A percentile compares a stretch with the other conserved stretches of the same genome.
phyloP scores from a whole-genome alignment of 768 basidiomycete genomes.

The Auricularia sp. region DNA sequence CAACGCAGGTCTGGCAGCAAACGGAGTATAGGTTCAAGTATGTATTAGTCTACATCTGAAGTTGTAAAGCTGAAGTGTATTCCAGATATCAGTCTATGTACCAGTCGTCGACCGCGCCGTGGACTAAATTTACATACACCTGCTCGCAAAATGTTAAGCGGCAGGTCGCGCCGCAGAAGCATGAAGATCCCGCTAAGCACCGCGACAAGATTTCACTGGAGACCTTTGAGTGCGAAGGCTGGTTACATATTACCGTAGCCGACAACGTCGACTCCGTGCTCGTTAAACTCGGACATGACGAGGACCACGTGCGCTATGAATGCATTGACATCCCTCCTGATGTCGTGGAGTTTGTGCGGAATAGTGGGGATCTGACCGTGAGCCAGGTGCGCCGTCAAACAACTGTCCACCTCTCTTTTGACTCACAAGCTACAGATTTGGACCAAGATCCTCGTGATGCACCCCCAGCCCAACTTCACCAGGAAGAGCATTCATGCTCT shows the following conservation, averaged over 20 bases:
- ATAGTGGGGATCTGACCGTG: slow-evolving; percentile 4
- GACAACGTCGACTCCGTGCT: slow-evolving; percentile 3
- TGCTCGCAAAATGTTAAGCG: slow-evolving; percentile 16
- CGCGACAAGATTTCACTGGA: slow-evolving; percentile 20
- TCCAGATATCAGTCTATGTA: no score
- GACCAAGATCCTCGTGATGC: slow-evolving; percentile 12
- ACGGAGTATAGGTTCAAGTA: no score
- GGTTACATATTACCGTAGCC: slow-evolving; percentile 17
- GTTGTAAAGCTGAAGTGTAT: no score
- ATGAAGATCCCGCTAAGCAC: slow-evolving; percentile 11
- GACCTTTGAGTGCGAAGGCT: slow-evolving; percentile 18
- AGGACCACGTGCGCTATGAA: slow-evolving; percentile 18
- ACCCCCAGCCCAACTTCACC: slow-evolving; percentile 10
- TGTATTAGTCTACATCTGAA: no score
- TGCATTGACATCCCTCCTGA: slow-evolving; percentile 14
- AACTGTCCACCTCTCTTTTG: neutral
- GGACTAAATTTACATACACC: neutral
- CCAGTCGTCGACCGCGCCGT: neutral
- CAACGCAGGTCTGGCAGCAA: no score
- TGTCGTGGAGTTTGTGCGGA: slow-evolving; percentile 7
- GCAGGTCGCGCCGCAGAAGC: slow-evolving; percentile 8
- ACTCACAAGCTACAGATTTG: slow-evolving; percentile 11
- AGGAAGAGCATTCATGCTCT: slow-evolving; percentile 15
- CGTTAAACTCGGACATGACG: slow-evolving; percentile 13
- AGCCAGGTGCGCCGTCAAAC: slow-evolving; percentile 11